phyloP scores from a whole-genome alignment of 257 asterid species.

The Plectranthus barbatus region DNA sequence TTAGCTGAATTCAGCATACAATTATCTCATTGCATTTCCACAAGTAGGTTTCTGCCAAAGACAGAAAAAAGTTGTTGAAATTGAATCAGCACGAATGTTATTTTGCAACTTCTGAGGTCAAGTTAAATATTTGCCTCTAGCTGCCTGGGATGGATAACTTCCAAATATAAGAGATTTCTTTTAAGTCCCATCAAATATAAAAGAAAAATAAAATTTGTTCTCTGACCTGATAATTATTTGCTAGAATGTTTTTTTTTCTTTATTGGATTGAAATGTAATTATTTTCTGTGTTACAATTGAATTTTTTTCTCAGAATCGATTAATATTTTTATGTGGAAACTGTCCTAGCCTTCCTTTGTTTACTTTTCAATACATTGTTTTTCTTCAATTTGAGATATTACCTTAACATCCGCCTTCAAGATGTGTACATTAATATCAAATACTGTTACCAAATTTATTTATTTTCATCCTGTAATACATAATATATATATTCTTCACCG shows the following conservation, averaged over 20 bases:
- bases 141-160: too few species aligned
- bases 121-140: too few species aligned
- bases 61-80: neutral
- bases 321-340: conserved; percentile 8
- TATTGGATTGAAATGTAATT: neutral
- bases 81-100: neutral
- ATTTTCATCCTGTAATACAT: conserved; percentile 10
- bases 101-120: neutral
- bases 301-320: neutral
- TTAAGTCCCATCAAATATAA: neutral
- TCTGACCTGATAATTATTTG: neutral
- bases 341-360: neutral
- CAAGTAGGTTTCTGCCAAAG: conserved; percentile 3
- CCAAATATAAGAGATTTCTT: too few species aligned
- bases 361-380: neutral
- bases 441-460: neutral
- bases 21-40: neutral
- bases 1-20: neutral
- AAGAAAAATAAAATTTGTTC: neutral
- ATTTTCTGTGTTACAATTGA: conserved; percentile 3
- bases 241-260: neutral
- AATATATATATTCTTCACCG: conserved; percentile 3
- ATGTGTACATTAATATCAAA: neutral
- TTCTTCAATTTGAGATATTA: neutral
- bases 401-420: conserved; percentile 3